A percentile compares a stretch with the other conserved stretches of the same genome.
phyloP scores from a whole-genome alignment of 2,329 filamentous ascomycete species.

The Pseudocercospora crystallina region DNA sequence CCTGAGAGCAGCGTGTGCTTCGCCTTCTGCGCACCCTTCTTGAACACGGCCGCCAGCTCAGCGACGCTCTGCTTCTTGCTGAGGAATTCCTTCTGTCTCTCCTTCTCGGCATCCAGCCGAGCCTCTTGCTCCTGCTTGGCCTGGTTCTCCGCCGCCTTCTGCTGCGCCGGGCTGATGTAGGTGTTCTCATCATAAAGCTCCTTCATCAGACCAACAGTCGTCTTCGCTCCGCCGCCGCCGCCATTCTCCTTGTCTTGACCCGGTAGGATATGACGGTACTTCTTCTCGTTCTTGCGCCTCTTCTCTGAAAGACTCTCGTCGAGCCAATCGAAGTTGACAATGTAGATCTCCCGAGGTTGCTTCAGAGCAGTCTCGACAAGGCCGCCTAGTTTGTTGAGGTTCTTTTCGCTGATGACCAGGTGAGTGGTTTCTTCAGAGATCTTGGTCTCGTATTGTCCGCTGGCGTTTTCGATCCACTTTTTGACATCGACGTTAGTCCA shows the following conservation, averaged over 20 bases:
- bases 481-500: conserved; percentile 43
- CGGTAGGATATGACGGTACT: conserved; percentile 9
- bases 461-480: conserved; percentile 64
- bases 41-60: conserved; percentile 25
- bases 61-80: conserved; percentile 10
- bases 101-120: conserved; percentile 14
- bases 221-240: conserved; percentile 24
- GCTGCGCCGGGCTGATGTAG: conserved; percentile 21
- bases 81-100: conserved; percentile 4
- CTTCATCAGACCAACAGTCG: conserved; percentile 19
- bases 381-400: conserved; percentile 45
- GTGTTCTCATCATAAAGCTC: conserved; percentile 40
- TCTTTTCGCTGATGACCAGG: conserved; percentile 64
- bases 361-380: conserved; percentile 18
- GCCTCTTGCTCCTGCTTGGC: conserved; percentile 34
- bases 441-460: conserved; percentile 55
- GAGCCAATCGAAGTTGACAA: conserved; percentile 48
- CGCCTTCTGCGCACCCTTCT: conserved; percentile 27
- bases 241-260: conserved; percentile 34
- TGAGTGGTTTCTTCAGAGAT: conserved; percentile 65
- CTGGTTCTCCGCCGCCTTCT: conserved; percentile 30
- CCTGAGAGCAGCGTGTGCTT: conserved; percentile 33
- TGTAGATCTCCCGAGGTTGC: conserved; percentile 24
- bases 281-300: conserved; percentile 25
- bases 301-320: conserved; percentile 48